A percentile compares a stretch with the other conserved stretches of the same genome.
These are phyloP conservation scores for Amanita rubescens DNA, from an alignment of 768 basidiomycete species.

Conservation along the genomic window DNA sequence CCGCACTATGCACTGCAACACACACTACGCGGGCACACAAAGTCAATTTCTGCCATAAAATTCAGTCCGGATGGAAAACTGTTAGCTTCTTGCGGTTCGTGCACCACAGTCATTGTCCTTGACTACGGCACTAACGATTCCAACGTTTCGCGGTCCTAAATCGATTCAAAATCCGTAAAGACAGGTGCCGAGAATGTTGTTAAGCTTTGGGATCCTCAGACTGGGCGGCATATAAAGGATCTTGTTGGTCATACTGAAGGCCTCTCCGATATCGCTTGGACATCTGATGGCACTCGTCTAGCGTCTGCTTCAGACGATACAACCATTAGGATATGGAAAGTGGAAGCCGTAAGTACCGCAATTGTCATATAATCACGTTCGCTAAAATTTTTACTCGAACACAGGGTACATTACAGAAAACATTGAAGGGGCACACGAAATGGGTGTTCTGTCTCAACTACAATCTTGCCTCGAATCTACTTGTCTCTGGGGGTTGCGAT, in stretches of 20 bases:
- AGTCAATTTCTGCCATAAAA: slow-evolving; percentile 82
- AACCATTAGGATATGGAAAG: slow-evolving; percentile 84
- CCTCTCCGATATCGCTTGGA: slow-evolving; percentile 86
- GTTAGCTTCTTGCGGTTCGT: slow-evolving; percentile 83
- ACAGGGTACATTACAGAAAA: slow-evolving; percentile 65
- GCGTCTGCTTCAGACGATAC: slow-evolving; percentile 93
- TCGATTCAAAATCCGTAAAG: neutral
- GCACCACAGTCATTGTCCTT: too few species aligned
- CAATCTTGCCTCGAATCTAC: slow-evolving; percentile 77
- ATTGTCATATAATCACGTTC: neutral
- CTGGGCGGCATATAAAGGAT: slow-evolving; percentile 70
- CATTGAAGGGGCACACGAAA: slow-evolving; percentile 75
- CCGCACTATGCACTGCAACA: slow-evolving; percentile 69
- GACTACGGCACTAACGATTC: neutral
- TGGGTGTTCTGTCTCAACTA: slow-evolving; percentile 93
- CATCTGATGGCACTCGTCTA: slow-evolving; percentile 71
- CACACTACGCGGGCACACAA: slow-evolving; percentile 68
- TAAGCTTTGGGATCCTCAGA: slow-evolving; percentile 80
- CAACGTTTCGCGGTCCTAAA: neutral
- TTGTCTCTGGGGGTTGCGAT: slow-evolving; percentile 91
- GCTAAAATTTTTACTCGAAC: neutral
- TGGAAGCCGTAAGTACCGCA: slow-evolving; percentile 53
- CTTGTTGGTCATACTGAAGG: slow-evolving; percentile 74
- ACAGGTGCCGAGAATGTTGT: slow-evolving; percentile 70
- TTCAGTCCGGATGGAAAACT: slow-evolving; percentile 86